A percentile compares a stretch with the other conserved stretches of the same genome.
These are phyloP conservation scores for Avena eriantha DNA, from an alignment of 176 grass and related monocot genomes.

Conservation along the genomic window DNA sequence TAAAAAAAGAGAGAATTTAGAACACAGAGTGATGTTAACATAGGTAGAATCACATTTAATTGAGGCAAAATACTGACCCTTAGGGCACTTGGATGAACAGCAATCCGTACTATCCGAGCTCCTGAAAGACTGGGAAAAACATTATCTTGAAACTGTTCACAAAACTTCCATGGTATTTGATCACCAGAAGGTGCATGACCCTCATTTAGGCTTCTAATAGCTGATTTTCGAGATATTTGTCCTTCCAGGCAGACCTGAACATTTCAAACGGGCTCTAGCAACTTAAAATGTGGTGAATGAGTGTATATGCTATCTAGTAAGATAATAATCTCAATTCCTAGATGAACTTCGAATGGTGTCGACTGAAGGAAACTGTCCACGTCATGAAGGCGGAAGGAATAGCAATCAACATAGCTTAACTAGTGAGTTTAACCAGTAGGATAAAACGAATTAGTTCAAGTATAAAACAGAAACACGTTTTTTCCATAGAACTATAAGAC, in stretches of 20 bases:
- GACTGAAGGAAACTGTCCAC: no score
- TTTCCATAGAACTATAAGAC: neutral
- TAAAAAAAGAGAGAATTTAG: neutral
- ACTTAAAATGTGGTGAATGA: constrained; percentile 16
- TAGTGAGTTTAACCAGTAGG: constrained; percentile 18
- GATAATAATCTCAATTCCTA: no score
- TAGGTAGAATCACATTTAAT: neutral
- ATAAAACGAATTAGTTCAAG: neutral
- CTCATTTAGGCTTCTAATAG: constrained; percentile 84
- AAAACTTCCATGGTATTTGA: constrained; percentile 99
- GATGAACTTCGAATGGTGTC: no score
- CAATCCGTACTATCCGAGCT: constrained; percentile 92
- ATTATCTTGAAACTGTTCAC: constrained; percentile 94
- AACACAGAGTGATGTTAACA: constrained; percentile 20
- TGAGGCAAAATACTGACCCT: constrained; percentile 61
- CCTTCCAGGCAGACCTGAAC: constrained; percentile 96
- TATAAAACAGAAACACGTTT: neutral
- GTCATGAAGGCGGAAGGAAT: no score
- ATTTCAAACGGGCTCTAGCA: constrained; percentile 18
- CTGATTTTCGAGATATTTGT: constrained; percentile 89
- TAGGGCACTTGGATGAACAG: constrained; percentile 90
- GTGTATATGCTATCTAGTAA: no score
- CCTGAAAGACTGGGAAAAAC: constrained; percentile 95
- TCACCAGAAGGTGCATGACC: constrained; percentile 81
- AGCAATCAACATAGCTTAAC: no score